Base-by-base conservation (phyloP, 164 flowering plant species). In the Umbellularia californica region DNA sequence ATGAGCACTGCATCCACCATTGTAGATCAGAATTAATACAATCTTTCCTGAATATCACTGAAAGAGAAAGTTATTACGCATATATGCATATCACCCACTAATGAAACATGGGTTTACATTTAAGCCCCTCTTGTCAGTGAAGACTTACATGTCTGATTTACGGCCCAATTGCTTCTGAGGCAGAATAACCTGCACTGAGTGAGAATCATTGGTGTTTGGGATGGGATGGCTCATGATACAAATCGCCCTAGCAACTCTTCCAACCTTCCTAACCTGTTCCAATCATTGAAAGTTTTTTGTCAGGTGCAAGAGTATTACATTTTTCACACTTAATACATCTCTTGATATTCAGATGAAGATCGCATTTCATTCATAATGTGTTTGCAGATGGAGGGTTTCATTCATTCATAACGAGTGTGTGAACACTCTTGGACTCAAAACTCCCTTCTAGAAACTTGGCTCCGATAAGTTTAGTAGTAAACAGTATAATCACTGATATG, bases 151-250 rank as follows among this genome's bases (percentile, higher is more conserved):
- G 83, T 92, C 98, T 70, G 98, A 93, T 74, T 70, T 88, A 72
- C 94, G 94, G 67, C 92, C 91, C 77, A 93, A 81, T 82, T 93
- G 98, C 81, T 93, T 92, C 80, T 93, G 98, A 19, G 98, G 98
- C 76, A 93, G 79, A 76, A 94, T 94, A 74, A 94, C 87, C 81
- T 94, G 98, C 69, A 85, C 97, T 15, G 98, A 94, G 77, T 87
- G 93, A 77, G 93, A 89, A 35, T 92, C 97, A 77, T 81, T 81
- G 66, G 98, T 94, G 79, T 85, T 89, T 67, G 96, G 97, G 23
- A 94, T 91, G 65, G 97, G 96, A 81, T 94, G 98, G 84, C 96
- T 94, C 98, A 94, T 94, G 24, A 94, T 92, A 68, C 95, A 92
- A 69, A 94, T 94, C 12, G 97, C 98, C 82, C 98, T 86, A 1